These are phyloP conservation scores for Botrytis aclada DNA, from an alignment of 2,329 filamentous ascomycete species.

Conservation along the genomic window DNA sequence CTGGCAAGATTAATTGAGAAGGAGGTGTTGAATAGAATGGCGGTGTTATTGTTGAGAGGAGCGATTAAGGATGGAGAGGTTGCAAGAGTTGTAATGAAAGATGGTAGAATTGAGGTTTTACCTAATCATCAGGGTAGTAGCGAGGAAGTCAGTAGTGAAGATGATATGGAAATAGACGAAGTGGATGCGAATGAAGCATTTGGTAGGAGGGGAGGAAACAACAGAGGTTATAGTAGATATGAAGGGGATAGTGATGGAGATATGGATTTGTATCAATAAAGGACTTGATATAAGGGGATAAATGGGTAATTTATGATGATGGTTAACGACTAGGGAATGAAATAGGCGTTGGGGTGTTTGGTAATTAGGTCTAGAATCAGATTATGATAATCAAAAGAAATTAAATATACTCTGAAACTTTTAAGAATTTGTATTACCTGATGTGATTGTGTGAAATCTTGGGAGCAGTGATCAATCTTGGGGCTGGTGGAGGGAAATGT, in stretches of 20 bases:
- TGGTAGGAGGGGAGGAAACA: slow-evolving; percentile 45
- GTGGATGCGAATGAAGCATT: slow-evolving; percentile 50
- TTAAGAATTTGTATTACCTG: not conserved
- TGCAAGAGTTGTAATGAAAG: slow-evolving; percentile 73
- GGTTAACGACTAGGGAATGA: not conserved
- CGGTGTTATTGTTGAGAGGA: slow-evolving; percentile 84
- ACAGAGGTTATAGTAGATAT: not conserved
- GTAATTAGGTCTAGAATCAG: not conserved
- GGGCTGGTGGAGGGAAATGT: not conserved
- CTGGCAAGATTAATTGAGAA: slow-evolving; percentile 90
- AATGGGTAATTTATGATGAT: not conserved
- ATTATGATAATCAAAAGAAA: not conserved
- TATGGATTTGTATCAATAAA: slow-evolving; percentile 51
- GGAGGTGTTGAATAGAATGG: slow-evolving; percentile 90
- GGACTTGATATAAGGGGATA: not conserved
- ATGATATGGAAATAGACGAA: slow-evolving; percentile 60
- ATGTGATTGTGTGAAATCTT: not conserved
- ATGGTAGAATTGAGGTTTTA: slow-evolving; percentile 76
- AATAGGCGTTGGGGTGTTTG: not conserved
- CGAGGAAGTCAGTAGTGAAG: slow-evolving; percentile 65
- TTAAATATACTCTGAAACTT: not conserved
- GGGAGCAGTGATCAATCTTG: not conserved
- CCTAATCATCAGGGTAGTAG: slow-evolving; percentile 77
- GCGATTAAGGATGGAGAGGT: slow-evolving; percentile 81
- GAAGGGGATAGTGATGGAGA: slow-evolving; percentile 49